Base-by-base conservation (phyloP, 148 eudicot genomes). In the Chenopodium quinoa region DNA sequence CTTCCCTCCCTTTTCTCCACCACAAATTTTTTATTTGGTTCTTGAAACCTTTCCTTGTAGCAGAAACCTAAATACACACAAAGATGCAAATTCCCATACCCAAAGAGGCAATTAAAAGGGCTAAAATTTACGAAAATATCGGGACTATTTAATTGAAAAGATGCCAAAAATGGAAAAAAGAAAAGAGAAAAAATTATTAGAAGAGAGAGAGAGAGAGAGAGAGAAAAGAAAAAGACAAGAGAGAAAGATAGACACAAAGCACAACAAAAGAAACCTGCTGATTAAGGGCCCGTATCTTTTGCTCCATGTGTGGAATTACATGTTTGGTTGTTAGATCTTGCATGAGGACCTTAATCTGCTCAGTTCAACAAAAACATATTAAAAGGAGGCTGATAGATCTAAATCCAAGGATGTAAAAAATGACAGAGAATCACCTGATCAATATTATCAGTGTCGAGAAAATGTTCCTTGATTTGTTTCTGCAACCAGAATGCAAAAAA, bases 1-100 rank as follows among this genome's bases (percentile, higher is more conserved):
- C 99, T 23, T 96, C 99, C 88, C 90, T 96, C 78, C 98, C 99
- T 81, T 94, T 96, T 86, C 99, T 92, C 99, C 99, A 96, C 99
- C 98, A 96, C 81, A 96, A 87, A 85, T 96, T 96, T 84, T 96
- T 96, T 82, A 96, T 94, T 79, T 96, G 99, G 89, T 96, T 96
- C 88, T 95, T 91, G 82, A 96, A 96, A 78, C 99, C 99, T 88
- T 88, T 94, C 88, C 98, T 96, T 78, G 99, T 96, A 58, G 97
- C 95, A 80, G 98, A 90, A 71, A 96, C 99, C 99, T 96, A 84
- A 80, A 82, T 65, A 82, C 47, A 34, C 64, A 70, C 46, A 79
- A 72, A 40, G 44, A 40, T 40, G 44, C 44, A 40, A 40, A 67
- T 60, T 52, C 68, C 52, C 78, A 79, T 69, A 77, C n/a, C 60